These are phyloP conservation scores for Elasticomyces elasticus DNA, from an alignment of 495 filamentous ascomycete genomes.

Conservation along the genomic window DNA sequence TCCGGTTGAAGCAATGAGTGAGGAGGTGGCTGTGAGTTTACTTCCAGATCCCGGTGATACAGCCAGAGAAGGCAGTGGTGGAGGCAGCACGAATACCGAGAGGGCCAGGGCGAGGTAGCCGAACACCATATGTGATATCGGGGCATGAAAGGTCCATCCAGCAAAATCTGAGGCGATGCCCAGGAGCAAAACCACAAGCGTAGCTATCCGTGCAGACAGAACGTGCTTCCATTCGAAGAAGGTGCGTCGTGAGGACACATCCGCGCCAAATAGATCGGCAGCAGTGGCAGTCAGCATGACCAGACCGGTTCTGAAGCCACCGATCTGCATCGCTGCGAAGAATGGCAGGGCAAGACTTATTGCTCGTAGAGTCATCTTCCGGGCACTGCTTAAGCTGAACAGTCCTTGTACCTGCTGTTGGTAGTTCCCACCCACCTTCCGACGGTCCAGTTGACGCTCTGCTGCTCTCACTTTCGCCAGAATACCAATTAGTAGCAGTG, in stretches of 20 bases:
- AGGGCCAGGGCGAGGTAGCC: constrained; percentile 41
- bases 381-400: not conserved
- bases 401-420: not conserved
- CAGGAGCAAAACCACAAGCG: constrained; percentile 18
- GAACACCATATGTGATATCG: constrained; percentile 21
- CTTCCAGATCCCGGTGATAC: not conserved
- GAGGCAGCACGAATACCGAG: constrained; percentile 37
- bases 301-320: constrained; percentile 44
- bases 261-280: constrained; percentile 29
- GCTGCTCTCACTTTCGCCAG: constrained; percentile 27
- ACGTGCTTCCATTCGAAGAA: constrained; percentile 26
- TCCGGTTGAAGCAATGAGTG: constrained; percentile 14
- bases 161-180: constrained; percentile 18
- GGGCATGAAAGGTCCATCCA: constrained; percentile 10
- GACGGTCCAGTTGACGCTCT: constrained; percentile 27
- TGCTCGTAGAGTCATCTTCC: constrained; percentile 13
- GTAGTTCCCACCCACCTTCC: constrained; percentile 22
- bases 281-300: constrained; percentile 39
- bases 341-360: constrained; percentile 43
- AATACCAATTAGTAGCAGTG: constrained; percentile 34
- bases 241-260: constrained; percentile 15
- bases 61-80: constrained; percentile 30
- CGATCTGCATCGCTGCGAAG: constrained; percentile 47
- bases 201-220: constrained; percentile 27
- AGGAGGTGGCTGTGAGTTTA: not conserved